These are phyloP conservation scores for Talaromyces funiculosus DNA, from an alignment of 2,329 filamentous ascomycete genomes.

Conservation along the genomic window DNA sequence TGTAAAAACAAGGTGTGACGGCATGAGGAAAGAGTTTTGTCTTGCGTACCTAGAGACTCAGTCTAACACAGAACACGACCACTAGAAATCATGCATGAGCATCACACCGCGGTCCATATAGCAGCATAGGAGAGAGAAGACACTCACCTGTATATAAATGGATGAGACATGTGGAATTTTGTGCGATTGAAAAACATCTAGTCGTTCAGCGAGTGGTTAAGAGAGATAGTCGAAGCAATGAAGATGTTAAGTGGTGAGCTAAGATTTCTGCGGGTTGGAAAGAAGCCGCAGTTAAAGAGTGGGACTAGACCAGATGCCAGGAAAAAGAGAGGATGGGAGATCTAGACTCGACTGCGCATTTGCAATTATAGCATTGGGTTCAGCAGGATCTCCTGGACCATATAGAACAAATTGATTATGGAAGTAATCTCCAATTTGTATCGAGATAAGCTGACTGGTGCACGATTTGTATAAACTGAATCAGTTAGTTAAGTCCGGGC, in stretches of 20 bases:
- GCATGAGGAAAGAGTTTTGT: not conserved
- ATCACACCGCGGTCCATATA: not conserved
- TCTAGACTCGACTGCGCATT: not conserved
- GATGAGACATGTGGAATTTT: constrained; percentile 2
- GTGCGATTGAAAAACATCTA: not conserved
- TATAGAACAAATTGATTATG: not conserved
- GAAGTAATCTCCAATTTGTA: not conserved
- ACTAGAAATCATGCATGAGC: constrained; percentile 3
- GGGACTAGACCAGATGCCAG: not conserved
- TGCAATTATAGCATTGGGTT: not conserved
- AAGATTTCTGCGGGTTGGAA: constrained; percentile 9
- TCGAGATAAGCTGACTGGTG: not conserved
- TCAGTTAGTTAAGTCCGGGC: not conserved
- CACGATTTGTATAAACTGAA: not conserved
- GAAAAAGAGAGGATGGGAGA: not conserved
- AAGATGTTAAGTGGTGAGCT: not conserved
- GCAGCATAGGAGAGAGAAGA: not conserved
- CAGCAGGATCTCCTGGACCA: not conserved
- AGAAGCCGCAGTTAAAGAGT: constrained; percentile 9
- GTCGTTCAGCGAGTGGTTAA: not conserved
- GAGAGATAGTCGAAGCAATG: not conserved
- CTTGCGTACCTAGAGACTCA: constrained; percentile 5
- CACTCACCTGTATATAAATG: not conserved
- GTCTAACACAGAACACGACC: constrained; percentile 9
- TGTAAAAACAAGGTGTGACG: not conserved